Evolutionary conservation across 495 filamentous ascomycete genomes (phyloP).

Genomic region (Arthonia radiata): DNA sequence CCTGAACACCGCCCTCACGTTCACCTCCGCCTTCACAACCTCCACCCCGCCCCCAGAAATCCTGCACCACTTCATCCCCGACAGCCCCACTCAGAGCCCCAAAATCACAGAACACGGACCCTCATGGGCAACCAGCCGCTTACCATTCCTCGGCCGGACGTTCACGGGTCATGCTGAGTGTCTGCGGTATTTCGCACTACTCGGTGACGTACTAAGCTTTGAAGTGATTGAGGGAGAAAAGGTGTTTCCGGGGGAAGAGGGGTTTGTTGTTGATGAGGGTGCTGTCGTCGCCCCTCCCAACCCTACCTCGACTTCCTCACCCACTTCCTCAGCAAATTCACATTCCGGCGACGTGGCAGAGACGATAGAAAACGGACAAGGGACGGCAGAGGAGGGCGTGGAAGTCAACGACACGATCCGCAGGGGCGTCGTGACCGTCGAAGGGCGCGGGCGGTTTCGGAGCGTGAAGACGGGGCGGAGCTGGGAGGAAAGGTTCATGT

Average conservation of each 20-base stretch:
- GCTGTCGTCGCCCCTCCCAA: too few relatives aligned
- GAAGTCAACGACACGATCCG: constrained; percentile 1
- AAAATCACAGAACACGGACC: constrained; percentile 18
- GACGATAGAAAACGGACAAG: too few relatives aligned
- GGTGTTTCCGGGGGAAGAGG: constrained; percentile 10
- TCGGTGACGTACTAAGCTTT: constrained; percentile 12
- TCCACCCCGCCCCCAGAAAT: constrained; percentile 7
- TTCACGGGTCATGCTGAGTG: constrained; percentile 13
- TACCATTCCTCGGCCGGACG: constrained; percentile 14
- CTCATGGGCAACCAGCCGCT: constrained; percentile 10
- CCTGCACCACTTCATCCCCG: constrained; percentile 8
- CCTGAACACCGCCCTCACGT: constrained; percentile 4
- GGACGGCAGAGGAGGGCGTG: too few relatives aligned
- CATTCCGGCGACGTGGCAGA: too few relatives aligned
- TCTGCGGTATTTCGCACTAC: constrained; percentile 13
- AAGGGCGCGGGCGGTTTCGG: constrained; percentile 10
- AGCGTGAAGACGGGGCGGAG: constrained; percentile 14
- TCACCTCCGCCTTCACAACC: constrained; percentile 11
- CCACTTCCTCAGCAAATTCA: too few relatives aligned
- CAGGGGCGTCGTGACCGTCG: constrained; percentile 12
- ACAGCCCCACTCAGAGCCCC: constrained; percentile 6
- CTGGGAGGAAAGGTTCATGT: constrained; percentile 17
- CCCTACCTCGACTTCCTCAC: too few relatives aligned
- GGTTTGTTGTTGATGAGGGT: constrained; percentile 11
- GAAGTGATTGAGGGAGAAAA: constrained; percentile 7